Percentiles rank a stretch among this genome's conserved stretches.
These are phyloP conservation scores for Neoboletus magnificus DNA, from an alignment of 768 basidiomycete genomes.

Conservation along the genomic window DNA sequence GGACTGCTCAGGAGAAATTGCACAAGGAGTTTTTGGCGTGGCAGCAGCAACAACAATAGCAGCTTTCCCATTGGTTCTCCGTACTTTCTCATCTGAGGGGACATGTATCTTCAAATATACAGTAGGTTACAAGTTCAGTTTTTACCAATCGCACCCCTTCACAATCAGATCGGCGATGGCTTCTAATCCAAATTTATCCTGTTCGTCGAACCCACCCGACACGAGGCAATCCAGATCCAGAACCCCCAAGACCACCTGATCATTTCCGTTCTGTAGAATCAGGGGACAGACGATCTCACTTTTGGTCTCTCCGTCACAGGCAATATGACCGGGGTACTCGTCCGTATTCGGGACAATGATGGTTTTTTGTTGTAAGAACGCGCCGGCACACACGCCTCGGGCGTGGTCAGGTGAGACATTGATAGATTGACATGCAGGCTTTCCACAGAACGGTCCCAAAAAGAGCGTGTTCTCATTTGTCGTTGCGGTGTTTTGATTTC, in stretches of 20 bases:
- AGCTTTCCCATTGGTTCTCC: not conserved
- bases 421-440: constrained; percentile 89
- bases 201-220: constrained; percentile 65
- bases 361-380: constrained; percentile 54
- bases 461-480: constrained; percentile 38
- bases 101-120: not conserved
- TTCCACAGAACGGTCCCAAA: constrained; percentile 85
- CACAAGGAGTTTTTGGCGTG: constrained; percentile 74
- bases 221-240: constrained; percentile 86
- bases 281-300: constrained; percentile 90
- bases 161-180: constrained; percentile 64
- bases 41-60: constrained; percentile 31
- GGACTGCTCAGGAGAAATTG: constrained; percentile 67
- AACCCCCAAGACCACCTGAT: constrained; percentile 48
- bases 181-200: constrained; percentile 76
- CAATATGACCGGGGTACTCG: constrained; percentile 86
- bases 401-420: constrained; percentile 47
- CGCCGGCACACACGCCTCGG: constrained; percentile 85
- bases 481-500: constrained; percentile 10
- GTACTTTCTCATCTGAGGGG: not conserved
- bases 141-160: constrained; percentile 63
- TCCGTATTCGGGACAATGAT: constrained; percentile 78
- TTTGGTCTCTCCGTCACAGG: constrained; percentile 87
- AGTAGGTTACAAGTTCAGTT: constrained; percentile 12
- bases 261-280: constrained; percentile 34